phyloP scores from a whole-genome alignment of 768 basidiomycete genomes.

The Candolleomyces aberdarensis region DNA sequence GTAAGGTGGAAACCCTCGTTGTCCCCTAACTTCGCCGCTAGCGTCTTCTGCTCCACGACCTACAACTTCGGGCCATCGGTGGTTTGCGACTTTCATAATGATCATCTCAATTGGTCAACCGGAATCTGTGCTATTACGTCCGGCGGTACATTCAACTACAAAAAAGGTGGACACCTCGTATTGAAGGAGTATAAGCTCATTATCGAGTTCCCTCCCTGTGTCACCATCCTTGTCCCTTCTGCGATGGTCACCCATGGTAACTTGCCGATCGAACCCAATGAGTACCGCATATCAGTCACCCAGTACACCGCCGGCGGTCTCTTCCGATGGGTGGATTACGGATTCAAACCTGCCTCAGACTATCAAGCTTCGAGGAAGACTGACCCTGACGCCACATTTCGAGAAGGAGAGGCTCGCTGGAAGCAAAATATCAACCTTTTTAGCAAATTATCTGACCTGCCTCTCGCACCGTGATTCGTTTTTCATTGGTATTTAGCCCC shows the following conservation, averaged over 20 bases:
- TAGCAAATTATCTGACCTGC: too few species aligned
- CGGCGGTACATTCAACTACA: neutral
- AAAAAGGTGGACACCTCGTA: constrained; percentile 1
- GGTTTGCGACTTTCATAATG: neutral
- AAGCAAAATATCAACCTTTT: neutral
- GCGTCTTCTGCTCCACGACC: neutral
- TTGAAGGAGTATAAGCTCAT: neutral
- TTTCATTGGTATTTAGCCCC: too few species aligned
- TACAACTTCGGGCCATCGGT: neutral
- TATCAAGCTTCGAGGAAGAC: neutral
- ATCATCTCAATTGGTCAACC: neutral
- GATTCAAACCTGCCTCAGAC: neutral
- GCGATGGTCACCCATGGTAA: neutral
- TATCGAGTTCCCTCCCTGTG: constrained; percentile 1
- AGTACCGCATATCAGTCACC: neutral
- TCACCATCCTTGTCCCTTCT: constrained; percentile 1
- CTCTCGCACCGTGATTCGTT: too few species aligned
- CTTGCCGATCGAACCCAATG: neutral
- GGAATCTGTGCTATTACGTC: neutral
- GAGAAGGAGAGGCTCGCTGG: neutral
- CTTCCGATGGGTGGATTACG: neutral
- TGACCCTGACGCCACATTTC: neutral
- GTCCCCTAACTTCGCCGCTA: neutral
- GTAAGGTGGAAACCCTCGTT: neutral
- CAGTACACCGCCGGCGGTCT: neutral